Percentiles rank a stretch among this genome's conserved stretches.
These are phyloP conservation scores for Arachis monticola DNA, from an alignment of 331 rosid genomes.

Conservation along the genomic window DNA sequence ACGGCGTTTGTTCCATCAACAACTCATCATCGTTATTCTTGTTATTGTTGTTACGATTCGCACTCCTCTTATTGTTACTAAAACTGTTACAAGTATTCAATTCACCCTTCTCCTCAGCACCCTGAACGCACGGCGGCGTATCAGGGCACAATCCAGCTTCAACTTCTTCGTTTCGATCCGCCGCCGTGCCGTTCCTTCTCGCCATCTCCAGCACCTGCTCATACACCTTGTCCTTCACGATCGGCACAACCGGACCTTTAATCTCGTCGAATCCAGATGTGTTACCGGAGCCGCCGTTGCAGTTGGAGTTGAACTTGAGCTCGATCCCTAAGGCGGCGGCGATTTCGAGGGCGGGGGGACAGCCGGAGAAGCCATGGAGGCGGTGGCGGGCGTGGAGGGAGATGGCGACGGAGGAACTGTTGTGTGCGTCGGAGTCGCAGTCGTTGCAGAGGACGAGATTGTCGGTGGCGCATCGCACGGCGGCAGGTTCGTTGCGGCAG, in stretches of 20 bases:
- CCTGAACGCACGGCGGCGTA: constrained; percentile 12
- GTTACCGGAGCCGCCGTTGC: not conserved
- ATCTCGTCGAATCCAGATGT: not conserved
- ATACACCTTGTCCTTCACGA: constrained; percentile 1
- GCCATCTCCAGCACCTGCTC: constrained; percentile 28
- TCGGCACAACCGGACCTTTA: not conserved
- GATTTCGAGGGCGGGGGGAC: constrained; percentile 42
- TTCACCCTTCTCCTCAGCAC: not conserved
- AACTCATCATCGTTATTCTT: constrained; percentile 19
- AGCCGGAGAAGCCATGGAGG: constrained; percentile 33
- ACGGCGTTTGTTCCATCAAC: constrained; percentile 46
- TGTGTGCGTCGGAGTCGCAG: constrained; percentile 44
- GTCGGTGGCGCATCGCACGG: constrained; percentile 38
- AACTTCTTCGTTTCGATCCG: not conserved
- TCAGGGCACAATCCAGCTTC: not conserved
- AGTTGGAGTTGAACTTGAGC: not conserved
- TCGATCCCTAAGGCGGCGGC: constrained; percentile 19
- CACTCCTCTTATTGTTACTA: not conserved
- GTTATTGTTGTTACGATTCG: not conserved
- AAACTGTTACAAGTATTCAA: not conserved
- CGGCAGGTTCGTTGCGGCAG: constrained; percentile 39
- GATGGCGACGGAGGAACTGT: not conserved
- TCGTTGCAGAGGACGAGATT: constrained; percentile 43
- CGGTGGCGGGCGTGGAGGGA: constrained; percentile 27
- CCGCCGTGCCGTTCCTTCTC: not conserved